Base-by-base conservation (phyloP, 768 basidiomycete genomes). In the Royoungia palumana region DNA sequence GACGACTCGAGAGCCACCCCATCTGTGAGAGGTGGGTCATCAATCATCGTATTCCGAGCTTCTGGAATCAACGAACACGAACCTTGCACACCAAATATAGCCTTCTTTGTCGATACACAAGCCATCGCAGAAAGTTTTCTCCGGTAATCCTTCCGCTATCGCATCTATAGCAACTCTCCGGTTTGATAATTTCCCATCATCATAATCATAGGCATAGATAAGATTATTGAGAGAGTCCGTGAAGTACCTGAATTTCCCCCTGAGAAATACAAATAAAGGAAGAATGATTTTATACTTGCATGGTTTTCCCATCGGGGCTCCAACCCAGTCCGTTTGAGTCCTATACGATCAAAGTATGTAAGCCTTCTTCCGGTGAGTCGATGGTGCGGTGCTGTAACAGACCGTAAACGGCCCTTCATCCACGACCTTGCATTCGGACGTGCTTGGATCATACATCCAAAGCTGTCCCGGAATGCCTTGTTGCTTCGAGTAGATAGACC, bases 361-460 rank as follows among this genome's bases (percentile, higher is more conserved):
- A 46, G 41, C 9, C 58, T 36, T 41, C 24, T 19, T 35, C n/a
- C 36, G 28, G 28, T 17, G 37, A n/a, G n/a, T 40, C 43, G 45
- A 52, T 40, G 38, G 42, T 32, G 7, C 16, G 40, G 35, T 46
- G n/a, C 54, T 28, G 40, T 21, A 17, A 56, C 71, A 43, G 65
- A 81, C 83, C 59, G 83, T 86, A 61, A 86, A 85, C 20, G 81
- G 83, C 1, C 82, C 81, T 51, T 76, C 70, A 56, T 87, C 83
- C 14, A 79, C 75, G 35, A 83, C 62, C 25, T 62, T 68, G 59
- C 79, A 80, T 22, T 60, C 67, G n/a, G 60, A 67, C 41, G 71
- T 72, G 35, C 55, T 47, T 22, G 85, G 80, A 61, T 84, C 81
- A 57, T 77, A 83, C 64, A 72, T 72, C 62, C 78, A 85, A 30